Evolutionary conservation across 169 alveolate genomes (phyloP).

Genomic region (Eimeria zaria): DNA sequence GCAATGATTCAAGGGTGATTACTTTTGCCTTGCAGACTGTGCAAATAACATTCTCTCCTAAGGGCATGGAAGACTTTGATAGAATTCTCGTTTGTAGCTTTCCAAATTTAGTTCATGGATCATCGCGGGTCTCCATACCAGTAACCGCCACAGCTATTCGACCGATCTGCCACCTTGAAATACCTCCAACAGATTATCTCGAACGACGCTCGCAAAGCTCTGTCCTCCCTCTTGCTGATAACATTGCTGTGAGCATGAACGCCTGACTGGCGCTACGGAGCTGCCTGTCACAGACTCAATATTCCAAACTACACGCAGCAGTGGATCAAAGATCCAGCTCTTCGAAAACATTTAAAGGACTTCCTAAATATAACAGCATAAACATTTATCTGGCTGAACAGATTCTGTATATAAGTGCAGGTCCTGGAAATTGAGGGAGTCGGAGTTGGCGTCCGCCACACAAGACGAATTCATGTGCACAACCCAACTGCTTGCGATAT

Average conservation of each 20-base stretch:
- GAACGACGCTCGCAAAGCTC: slow-evolving; percentile 77
- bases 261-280: neutral
- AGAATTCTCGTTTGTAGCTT: slow-evolving; percentile 74
- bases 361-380: neutral
- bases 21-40: slow-evolving; percentile 25
- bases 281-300: neutral
- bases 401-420: slow-evolving; percentile 84
- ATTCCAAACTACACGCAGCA: neutral
- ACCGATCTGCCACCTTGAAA: slow-evolving; percentile 96
- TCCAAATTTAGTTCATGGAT: slow-evolving; percentile 80
- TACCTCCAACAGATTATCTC: slow-evolving; percentile 87
- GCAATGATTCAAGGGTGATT: neutral
- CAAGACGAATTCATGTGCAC: slow-evolving; percentile 95
- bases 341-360: neutral
- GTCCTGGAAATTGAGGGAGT: slow-evolving; percentile 95
- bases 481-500: slow-evolving; percentile 96
- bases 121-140: slow-evolving; percentile 15
- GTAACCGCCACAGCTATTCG: slow-evolving; percentile 88
- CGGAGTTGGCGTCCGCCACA: slow-evolving; percentile 95
- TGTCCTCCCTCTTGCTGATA: neutral
- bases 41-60: slow-evolving; percentile 85
- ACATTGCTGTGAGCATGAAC: slow-evolving; percentile 36
- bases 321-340: neutral
- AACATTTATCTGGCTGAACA: neutral
- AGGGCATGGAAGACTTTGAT: slow-evolving; percentile 84